These are phyloP conservation scores for Xylaria nigripes DNA, from an alignment of 495 filamentous ascomycete genomes.

Conservation along the genomic window DNA sequence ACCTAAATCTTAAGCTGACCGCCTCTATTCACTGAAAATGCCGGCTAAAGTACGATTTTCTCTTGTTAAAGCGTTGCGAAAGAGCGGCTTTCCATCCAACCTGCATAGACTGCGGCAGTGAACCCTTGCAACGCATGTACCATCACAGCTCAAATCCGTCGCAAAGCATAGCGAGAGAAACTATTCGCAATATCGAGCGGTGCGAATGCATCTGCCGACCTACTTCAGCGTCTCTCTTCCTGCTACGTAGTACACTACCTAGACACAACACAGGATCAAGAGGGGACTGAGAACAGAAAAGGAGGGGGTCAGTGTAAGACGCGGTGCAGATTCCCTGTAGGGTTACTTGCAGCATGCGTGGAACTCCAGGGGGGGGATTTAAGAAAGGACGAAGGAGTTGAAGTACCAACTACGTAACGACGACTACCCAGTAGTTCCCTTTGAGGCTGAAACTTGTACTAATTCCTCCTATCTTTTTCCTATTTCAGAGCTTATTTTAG, in stretches of 20 bases:
- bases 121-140: neutral
- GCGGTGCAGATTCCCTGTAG: neutral
- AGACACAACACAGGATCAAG: neutral
- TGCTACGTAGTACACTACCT: too few species aligned
- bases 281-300: neutral
- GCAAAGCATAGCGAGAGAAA: too few species aligned
- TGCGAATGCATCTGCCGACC: too few species aligned
- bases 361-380: neutral
- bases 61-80: conserved; percentile 7
- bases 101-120: neutral
- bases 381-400: neutral
- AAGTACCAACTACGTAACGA: neutral
- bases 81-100: conserved; percentile 8
- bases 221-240: too few species aligned
- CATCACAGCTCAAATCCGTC: neutral
- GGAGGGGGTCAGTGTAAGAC: conserved; percentile 5
- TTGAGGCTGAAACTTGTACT: neutral
- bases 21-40: conserved; percentile 20
- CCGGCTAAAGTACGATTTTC: conserved; percentile 9
- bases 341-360: conserved; percentile 2
- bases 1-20: conserved; percentile 28
- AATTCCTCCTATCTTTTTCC: neutral
- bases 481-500: neutral
- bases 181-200: too few species aligned
- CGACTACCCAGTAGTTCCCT: neutral